Evolutionary conservation across 345 rosid species (phyloP), one percentile per base, ranked within the genome.

Genomic region (Populus tremula): DNA sequence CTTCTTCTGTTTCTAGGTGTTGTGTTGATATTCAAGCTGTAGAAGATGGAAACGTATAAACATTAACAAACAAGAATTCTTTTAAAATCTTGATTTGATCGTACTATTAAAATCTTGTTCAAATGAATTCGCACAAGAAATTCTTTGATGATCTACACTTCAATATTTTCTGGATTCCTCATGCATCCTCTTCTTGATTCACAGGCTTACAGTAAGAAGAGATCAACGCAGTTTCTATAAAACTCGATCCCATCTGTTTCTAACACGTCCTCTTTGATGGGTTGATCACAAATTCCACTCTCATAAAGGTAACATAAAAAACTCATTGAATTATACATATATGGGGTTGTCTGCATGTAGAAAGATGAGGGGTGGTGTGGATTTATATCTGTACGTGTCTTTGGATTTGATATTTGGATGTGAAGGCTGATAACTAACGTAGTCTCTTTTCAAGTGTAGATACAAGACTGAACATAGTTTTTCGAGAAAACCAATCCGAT

Each of bases 361-460:
- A 20, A 64, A 49, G 50, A 47, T 47, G 50, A 47, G 50, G 18
- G 18, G 50, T 13, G 5, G 50, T 47, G 50, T 47, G 18, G 16
- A 47, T 47, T 47, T 47, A 47, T 12, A 5, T 47, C 18, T 47
- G 50, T 47, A 47, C 17, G 27, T 69, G 68, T 56, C 17, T 31
- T 6, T 29, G 63, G 70, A 66, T 78, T 73, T 45, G 75, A 73
- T 74, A 53, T 66, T 50, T 82, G 77, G 77, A 79, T 59, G 76
- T 81, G 82, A 84, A 77, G 54, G n/a, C 5, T 54, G 25, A 59
- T 74, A 77, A 66, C 62, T 78, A 29, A 73, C 77, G 76, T 67
- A 2, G 77, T 59, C 73, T 36, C 38, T 62, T 84, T 79, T 79
- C 85, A 79, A n/a, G 86, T 76, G 76, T 31, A 71, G 77, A 66